Conservation (phyloP, 192 early-diverging fungal genomes). For the Coemansia sp. region DNA sequence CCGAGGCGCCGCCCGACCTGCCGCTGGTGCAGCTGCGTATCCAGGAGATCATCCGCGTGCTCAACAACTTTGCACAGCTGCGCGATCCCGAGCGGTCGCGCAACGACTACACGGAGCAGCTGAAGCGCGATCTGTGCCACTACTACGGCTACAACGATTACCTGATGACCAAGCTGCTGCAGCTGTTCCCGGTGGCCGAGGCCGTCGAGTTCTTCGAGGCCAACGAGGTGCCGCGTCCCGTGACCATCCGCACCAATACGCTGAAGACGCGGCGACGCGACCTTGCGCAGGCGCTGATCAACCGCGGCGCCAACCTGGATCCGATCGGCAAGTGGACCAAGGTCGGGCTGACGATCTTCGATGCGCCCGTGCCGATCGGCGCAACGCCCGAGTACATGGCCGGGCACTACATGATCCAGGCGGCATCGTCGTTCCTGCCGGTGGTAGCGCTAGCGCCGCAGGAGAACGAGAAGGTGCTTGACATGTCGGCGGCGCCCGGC, state of each 20-base stretch:
- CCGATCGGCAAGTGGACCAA: constrained; percentile 99
- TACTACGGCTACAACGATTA: constrained; percentile 97
- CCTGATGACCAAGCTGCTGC: constrained; percentile 86
- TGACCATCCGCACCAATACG: constrained; percentile 97
- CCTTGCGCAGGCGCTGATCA: constrained; percentile 91
- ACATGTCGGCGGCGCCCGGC: constrained; percentile 98
- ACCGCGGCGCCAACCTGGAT: constrained; percentile 96
- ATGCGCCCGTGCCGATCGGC: constrained; percentile 92
- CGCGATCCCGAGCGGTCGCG: constrained; percentile 72
- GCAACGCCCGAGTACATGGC: constrained; percentile 99
- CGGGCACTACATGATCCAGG: constrained; percentile 99
- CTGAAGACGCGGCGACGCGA: constrained; percentile 92
- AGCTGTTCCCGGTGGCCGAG: constrained; percentile 88
- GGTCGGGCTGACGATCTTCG: constrained; percentile 94
- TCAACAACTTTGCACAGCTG: constrained; percentile 88
- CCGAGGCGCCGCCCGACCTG: constrained; percentile 68
- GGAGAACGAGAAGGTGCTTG: constrained; percentile 90
- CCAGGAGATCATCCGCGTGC: constrained; percentile 83
- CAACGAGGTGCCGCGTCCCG: constrained; percentile 93
- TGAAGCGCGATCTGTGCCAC: constrained; percentile 83
- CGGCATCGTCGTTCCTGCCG: constrained; percentile 96
- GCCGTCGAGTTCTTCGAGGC: constrained; percentile 99
- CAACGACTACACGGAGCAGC: constrained; percentile 82
- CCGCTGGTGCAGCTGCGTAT: constrained; percentile 81
- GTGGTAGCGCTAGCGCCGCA: constrained; percentile 95